Evolutionary conservation across 2,329 filamentous ascomycete genomes (phyloP).

Genomic region (Thelonectria rubi): DNA sequence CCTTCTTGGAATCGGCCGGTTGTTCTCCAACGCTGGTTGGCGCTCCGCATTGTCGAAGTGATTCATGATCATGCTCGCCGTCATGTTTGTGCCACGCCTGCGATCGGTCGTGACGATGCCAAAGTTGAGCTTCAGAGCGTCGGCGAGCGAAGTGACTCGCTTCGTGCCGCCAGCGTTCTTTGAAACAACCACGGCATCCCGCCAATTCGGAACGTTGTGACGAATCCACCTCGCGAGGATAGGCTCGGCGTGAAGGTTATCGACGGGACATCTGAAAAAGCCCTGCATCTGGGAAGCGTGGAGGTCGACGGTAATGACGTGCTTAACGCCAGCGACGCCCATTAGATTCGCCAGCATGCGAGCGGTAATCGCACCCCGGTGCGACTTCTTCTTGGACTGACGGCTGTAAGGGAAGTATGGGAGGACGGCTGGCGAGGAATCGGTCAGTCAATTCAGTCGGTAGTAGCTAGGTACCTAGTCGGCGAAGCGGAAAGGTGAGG

Average conservation of each 20-base stretch:
- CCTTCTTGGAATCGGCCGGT: slow-evolving; percentile 35
- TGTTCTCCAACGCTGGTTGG: slow-evolving; percentile 53
- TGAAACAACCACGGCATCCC: slow-evolving; percentile 92
- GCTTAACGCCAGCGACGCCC: slow-evolving; percentile 91
- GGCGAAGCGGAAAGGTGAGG: slow-evolving; percentile 18
- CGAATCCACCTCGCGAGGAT: slow-evolving; percentile 96
- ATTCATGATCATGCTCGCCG: slow-evolving; percentile 79
- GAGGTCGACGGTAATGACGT: slow-evolving; percentile 96
- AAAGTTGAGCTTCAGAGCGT: slow-evolving; percentile 96
- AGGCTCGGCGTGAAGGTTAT: slow-evolving; percentile 96
- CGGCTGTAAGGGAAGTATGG: slow-evolving; percentile 99
- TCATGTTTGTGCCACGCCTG: slow-evolving; percentile 74
- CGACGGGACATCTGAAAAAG: slow-evolving; percentile 97
- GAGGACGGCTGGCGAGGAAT: slow-evolving; percentile 72
- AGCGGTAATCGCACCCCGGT: slow-evolving; percentile 94
- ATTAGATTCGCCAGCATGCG: slow-evolving; percentile 97
- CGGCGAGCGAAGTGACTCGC: slow-evolving; percentile 92
- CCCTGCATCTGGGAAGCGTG: slow-evolving; percentile 99
- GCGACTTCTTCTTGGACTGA: slow-evolving; percentile 99
- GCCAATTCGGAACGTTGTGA: slow-evolving; percentile 87
- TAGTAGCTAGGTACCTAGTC: slow-evolving; percentile 6
- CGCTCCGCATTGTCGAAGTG: slow-evolving; percentile 70
- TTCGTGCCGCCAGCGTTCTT: slow-evolving; percentile 99
- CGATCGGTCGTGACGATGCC: slow-evolving; percentile 92
- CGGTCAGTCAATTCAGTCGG: slow-evolving; percentile 30